phyloP scores from a whole-genome alignment of 169 alveolate genomes.

The Plasmodium gallinaceum region DNA sequence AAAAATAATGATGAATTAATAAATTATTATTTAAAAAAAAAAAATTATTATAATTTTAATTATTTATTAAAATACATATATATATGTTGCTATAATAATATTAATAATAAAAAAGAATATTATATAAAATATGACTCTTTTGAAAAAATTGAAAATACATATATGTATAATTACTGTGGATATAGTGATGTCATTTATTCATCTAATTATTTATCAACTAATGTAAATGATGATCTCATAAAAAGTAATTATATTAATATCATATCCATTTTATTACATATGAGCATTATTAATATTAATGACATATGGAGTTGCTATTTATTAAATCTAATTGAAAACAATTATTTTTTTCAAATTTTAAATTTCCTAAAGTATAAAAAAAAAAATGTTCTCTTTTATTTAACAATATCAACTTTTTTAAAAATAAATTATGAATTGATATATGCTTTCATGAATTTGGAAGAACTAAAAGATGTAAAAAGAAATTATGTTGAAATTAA shows the following conservation, averaged over 20 bases:
- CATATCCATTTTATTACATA: constrained; percentile 25
- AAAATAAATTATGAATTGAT: constrained; percentile 31
- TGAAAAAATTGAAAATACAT: not conserved
- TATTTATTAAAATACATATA: constrained; percentile 13
- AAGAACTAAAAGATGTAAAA: not conserved
- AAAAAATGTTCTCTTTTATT: constrained; percentile 31
- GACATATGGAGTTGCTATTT: constrained; percentile 49
- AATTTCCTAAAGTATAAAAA: constrained; percentile 21
- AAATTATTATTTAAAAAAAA: constrained; percentile 2
- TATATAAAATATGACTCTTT: constrained; percentile 22
- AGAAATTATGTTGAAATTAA: not conserved
- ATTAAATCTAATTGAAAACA: constrained; percentile 12
- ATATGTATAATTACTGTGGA: constrained; percentile 14
- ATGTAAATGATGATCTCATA: not conserved
- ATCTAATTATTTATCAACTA: constrained; percentile 13
- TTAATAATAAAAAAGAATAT: constrained; percentile 35
- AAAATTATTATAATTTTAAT: not conserved
- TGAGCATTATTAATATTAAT: constrained; percentile 18
- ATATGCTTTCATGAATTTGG: not conserved
- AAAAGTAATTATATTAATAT: constrained; percentile 20
- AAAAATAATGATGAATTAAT: constrained; percentile 8
- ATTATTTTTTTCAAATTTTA: constrained; percentile 32
- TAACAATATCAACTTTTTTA: constrained; percentile 39
- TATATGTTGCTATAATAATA: constrained; percentile 18
- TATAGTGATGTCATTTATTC: constrained; percentile 37